Conservation (phyloP, 2,329 filamentous ascomycete genomes). For the Botryotinia narcissicola region DNA sequence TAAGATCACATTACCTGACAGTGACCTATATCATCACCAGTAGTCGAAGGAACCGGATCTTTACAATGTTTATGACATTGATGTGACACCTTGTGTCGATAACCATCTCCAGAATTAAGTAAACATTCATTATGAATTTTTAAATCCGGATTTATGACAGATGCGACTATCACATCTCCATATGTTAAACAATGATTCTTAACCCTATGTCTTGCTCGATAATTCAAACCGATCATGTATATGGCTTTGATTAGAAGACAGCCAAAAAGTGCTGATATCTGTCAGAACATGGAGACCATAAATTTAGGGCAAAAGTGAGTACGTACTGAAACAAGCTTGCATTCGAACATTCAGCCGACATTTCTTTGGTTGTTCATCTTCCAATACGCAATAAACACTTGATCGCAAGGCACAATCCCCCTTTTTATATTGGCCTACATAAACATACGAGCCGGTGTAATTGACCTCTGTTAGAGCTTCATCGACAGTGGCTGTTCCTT, state of each 20-base stretch:
- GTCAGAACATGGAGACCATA: background rate
- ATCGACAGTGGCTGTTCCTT: background rate
- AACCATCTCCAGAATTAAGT: conserved; percentile 31
- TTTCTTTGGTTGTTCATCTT: conserved; percentile 18
- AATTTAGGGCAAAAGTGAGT: background rate
- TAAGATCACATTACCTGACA: conserved; percentile 21
- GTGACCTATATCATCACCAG: conserved; percentile 28
- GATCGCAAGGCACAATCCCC: conserved; percentile 14
- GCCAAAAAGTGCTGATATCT: conserved; percentile 18
- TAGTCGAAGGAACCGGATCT: conserved; percentile 23
- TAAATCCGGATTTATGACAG: conserved; percentile 28
- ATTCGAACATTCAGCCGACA: conserved; percentile 29
- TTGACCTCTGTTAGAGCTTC: background rate
- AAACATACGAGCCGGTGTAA: background rate
- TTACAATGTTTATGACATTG: conserved; percentile 32
- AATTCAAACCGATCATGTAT: conserved; percentile 30
- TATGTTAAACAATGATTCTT: conserved; percentile 29
- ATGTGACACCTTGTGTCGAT: conserved; percentile 24
- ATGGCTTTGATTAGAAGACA: conserved; percentile 29
- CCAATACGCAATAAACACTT: conserved; percentile 13
- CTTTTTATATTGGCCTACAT: background rate
- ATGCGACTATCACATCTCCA: conserved; percentile 31
- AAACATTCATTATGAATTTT: conserved; percentile 31
- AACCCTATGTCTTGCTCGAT: conserved; percentile 19
- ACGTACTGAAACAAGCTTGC: conserved; percentile 28